phyloP scores from a whole-genome alignment of 257 asterid genomes.

The Solanum sejunctum region DNA sequence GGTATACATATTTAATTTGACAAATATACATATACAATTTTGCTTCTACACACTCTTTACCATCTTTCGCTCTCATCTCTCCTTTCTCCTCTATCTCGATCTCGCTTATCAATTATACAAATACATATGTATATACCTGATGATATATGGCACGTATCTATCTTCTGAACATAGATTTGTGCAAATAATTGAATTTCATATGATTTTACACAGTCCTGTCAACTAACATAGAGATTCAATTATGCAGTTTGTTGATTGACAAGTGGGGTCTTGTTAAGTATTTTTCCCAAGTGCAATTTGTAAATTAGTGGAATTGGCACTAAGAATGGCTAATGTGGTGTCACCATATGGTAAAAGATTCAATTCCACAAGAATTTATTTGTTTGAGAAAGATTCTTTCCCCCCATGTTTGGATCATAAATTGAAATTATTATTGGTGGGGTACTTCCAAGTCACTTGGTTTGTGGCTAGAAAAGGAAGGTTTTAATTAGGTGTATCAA shows the following conservation, averaged over 20 bases:
- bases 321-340: slow-evolving; percentile 40
- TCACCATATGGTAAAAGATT: slow-evolving; percentile 18
- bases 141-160: not conserved
- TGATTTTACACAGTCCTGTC: not conserved
- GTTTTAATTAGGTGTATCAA: not conserved
- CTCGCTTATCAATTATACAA: too few species aligned
- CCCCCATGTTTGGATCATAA: not conserved
- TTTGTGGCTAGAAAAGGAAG: not conserved
- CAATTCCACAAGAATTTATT: slow-evolving; percentile 6
- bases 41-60: too few species aligned
- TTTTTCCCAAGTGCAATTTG: slow-evolving; percentile 19
- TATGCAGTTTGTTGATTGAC: not conserved
- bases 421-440: not conserved
- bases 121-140: too few species aligned
- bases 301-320: slow-evolving; percentile 45
- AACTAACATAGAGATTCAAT: not conserved
- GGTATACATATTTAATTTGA: too few species aligned
- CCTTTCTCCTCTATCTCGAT: too few species aligned
- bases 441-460: not conserved
- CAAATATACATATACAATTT: too few species aligned
- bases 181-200: not conserved
- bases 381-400: slow-evolving; percentile 6
- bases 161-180: not conserved
- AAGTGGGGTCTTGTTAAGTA: not conserved
- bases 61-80: too few species aligned